Conservation (phyloP, 179 eudicot genomes). For the Silene noctiflora region DNA sequence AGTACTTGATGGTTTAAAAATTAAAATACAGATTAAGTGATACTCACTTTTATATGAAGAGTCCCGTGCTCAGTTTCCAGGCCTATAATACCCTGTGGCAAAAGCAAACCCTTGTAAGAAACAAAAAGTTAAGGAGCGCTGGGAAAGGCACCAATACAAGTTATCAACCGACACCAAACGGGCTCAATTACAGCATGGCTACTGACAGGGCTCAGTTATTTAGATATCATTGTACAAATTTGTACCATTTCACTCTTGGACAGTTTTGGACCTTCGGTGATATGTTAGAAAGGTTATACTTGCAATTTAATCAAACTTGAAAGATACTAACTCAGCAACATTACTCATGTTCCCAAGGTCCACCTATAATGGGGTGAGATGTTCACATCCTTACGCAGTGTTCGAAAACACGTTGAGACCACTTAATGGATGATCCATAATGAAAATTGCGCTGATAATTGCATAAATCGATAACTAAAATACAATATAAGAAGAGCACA, state of each 20-base stretch:
- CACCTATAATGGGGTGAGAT: neutral
- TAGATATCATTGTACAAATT: neutral
- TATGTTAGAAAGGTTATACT: neutral
- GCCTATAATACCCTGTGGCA: conserved; percentile 69
- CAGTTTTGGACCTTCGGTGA: neutral
- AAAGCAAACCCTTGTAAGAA: neutral
- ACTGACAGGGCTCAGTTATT: neutral
- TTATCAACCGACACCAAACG: neutral
- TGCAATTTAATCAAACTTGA: neutral
- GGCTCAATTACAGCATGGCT: conserved; percentile 5
- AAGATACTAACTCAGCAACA: neutral
- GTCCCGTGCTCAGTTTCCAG: conserved; percentile 72
- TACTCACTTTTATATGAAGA: conserved; percentile 71
- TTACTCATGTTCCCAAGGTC: neutral
- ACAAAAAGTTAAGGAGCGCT: neutral
- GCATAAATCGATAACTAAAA: neutral
- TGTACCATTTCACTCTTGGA: neutral
- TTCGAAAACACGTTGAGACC: neutral
- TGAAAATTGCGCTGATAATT: neutral
- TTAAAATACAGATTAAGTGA: neutral
- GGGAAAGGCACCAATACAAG: neutral
- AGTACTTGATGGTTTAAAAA: neutral
- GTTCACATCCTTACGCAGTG: neutral
- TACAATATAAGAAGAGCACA: neutral
- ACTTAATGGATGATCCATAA: neutral